A percentile compares a stretch with the other conserved stretches of the same genome.
Conservation (phyloP, 1,139 yeast genomes). For the Yamadazyma spencermartinsiae region DNA sequence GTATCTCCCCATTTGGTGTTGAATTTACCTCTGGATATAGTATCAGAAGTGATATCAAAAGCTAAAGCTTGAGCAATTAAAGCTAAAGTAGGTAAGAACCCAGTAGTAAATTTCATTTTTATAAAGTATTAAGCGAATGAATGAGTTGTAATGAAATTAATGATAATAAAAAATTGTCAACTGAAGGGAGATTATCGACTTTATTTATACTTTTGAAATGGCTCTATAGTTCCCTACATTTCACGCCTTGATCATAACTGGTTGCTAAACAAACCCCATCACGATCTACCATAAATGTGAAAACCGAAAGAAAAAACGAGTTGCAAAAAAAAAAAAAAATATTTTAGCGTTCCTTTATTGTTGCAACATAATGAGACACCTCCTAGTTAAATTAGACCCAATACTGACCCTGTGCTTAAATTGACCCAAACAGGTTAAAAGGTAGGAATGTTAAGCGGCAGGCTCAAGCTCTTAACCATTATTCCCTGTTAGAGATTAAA, state of each 20-base stretch:
- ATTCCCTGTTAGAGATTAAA: too few species aligned
- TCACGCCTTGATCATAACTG: too few species aligned
- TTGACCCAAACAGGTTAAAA: not conserved
- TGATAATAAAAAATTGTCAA: not conserved
- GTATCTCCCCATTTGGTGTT: constrained; percentile 25
- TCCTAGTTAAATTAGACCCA: not conserved
- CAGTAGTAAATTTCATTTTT: constrained; percentile 15
- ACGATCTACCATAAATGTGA: not conserved
- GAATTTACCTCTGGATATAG: constrained; percentile 21
- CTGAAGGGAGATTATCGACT: not conserved
- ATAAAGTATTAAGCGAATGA: constrained; percentile 2
- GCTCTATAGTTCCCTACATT: too few species aligned
- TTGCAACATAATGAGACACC: not conserved
- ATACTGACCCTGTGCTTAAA: not conserved
- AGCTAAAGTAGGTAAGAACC: constrained; percentile 17
- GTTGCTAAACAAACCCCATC: too few species aligned
- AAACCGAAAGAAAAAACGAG: not conserved
- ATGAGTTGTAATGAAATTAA: constrained; percentile 1
- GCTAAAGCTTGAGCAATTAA: constrained; percentile 18
- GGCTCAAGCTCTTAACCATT: not conserved
- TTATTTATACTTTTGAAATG: constrained; percentile 4
- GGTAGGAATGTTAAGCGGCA: too few species aligned
- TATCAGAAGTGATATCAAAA: constrained; percentile 16
- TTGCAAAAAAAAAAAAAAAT: not conserved
- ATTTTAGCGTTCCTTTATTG: not conserved